phyloP scores from a whole-genome alignment of 1,284 basidiomycete genomes.

The Salmacisia buchloeana region DNA sequence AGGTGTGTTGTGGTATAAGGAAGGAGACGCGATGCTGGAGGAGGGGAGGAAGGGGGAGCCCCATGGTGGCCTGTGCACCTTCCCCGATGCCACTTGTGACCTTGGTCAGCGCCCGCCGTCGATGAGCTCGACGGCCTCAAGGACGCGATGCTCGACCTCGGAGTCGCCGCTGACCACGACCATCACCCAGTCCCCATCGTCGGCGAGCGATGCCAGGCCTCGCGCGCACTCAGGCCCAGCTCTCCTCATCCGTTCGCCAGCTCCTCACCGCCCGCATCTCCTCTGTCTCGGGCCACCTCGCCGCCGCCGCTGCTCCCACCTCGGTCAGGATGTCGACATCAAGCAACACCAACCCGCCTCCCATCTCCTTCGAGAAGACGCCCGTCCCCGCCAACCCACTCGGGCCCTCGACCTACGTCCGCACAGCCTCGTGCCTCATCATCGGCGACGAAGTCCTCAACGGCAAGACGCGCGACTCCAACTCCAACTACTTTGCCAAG shows the following conservation, averaged over 20 bases:
- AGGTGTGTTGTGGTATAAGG: too few relatives aligned
- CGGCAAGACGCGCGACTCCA: conserved; percentile 77
- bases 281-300: conserved; percentile 3
- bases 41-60: too few relatives aligned
- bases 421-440: conserved; percentile 41
- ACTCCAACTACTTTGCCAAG: conserved; percentile 59
- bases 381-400: conserved; percentile 31
- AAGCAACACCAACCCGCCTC: not conserved
- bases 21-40: too few relatives aligned
- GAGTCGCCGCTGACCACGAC: not conserved
- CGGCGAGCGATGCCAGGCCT: not conserved
- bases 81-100: too few relatives aligned
- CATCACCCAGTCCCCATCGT: not conserved
- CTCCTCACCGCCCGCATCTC: not conserved
- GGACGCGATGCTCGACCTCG: not conserved
- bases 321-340: not conserved
- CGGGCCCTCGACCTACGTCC: conserved; percentile 26
- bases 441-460: conserved; percentile 63
- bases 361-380: conserved; percentile 21
- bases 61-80: too few relatives aligned
- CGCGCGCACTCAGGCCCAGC: not conserved
- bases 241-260: not conserved
- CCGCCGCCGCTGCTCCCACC: not conserved
- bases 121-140: too few relatives aligned
- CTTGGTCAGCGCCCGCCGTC: too few relatives aligned